phyloP scores from a whole-genome alignment of 2,329 filamentous ascomycete genomes.

The Talaromyces sp. region DNA sequence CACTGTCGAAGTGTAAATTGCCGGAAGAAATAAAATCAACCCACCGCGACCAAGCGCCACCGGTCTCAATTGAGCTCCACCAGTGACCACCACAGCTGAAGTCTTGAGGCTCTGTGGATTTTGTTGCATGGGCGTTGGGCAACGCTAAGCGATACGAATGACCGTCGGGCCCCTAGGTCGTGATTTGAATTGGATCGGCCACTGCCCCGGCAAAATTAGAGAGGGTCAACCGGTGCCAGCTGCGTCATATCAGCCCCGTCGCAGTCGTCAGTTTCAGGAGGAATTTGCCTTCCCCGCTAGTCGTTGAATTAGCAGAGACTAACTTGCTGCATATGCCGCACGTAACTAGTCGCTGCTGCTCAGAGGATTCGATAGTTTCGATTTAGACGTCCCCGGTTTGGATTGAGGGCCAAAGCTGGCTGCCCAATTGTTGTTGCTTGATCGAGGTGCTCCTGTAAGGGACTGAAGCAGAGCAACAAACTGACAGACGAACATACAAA shows the following conservation, averaged over 20 bases:
- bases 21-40: neutral
- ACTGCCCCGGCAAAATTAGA: conserved; percentile 7
- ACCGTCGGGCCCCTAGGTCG: neutral
- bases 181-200: neutral
- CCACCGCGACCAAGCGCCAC: conserved; percentile 1
- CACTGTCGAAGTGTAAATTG: neutral
- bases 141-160: neutral
- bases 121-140: neutral
- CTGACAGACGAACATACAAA: neutral
- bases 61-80: conserved; percentile 5
- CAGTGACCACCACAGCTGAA: conserved; percentile 6
- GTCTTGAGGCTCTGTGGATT: conserved; percentile 10
- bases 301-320: neutral
- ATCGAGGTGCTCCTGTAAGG: neutral
- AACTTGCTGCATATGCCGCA: neutral
- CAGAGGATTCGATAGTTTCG: conserved; percentile 2
- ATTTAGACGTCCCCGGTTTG: neutral
- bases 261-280: neutral
- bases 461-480: neutral
- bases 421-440: conserved; percentile 2
- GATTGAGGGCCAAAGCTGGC: neutral
- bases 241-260: conserved; percentile 13
- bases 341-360: neutral
- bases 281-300: conserved; percentile 4
- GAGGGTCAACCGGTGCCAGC: conserved; percentile 8